Base-by-base conservation (phyloP, 2,329 filamentous ascomycete species). In the Monilinia laxa region DNA sequence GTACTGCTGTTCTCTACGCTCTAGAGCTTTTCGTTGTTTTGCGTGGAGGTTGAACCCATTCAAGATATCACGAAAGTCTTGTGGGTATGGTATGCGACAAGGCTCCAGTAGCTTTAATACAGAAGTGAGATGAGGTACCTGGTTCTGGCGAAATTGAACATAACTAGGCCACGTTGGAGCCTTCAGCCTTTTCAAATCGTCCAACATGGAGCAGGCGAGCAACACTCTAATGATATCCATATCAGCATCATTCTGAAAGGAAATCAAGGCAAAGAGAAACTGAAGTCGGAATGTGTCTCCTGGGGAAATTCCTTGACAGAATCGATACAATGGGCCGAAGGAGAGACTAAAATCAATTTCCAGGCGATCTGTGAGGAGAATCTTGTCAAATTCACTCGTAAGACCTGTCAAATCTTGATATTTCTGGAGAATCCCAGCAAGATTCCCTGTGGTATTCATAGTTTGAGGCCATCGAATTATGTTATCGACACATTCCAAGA, bases 191-290 rank as follows among this genome's bases (percentile, higher is more conserved):
- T 78, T 80, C 1, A 86, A 69, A 0, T 78, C 76, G 0, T 77
- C 69, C 20, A 81, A 71, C 0, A 81, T 70, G 0, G 77, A 76
- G 70, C 82, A 85, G 0, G 82, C 79, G 6, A 81, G 74, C 1
- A 87, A 70, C 0, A 79, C 75, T 53, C 78, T 76, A 1, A 86
- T 56, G 0, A 81, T 55, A 0, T 73, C 70, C 72, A 82, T 78
- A n/a, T 82, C 73, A 0, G 75, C 73, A 38, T 76, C 69, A 0
- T 72, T 35, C 0, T 76, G 71, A 67, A 81, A 86, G 0, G 80
- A 77, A n/a, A 86, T 72, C 0, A 78, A 70, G 0, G 77, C 79
- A 12, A 84, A 75, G 0, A 81, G 67, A 63, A 84, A 85, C 74
- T 82, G 82, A 20, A 84, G 70, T 2, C 62, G 69, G 62, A 77